phyloP scores from a whole-genome alignment of 495 filamentous ascomycete genomes.

The Penicillium bialowiezense region DNA sequence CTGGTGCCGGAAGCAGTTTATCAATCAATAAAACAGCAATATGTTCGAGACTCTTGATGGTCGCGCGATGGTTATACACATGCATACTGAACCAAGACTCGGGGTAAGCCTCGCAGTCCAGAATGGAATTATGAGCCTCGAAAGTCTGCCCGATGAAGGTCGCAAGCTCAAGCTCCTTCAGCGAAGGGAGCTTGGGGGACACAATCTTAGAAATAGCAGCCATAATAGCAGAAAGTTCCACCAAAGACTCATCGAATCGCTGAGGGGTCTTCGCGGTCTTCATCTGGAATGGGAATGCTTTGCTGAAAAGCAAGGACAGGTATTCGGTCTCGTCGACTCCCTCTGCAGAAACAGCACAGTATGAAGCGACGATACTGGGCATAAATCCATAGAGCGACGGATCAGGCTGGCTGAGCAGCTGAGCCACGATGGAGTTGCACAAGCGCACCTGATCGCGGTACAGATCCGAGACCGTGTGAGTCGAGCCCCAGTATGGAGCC shows the following conservation, averaged over 20 bases:
- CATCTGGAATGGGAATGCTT: slow-evolving; percentile 82
- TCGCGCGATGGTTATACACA: slow-evolving; percentile 91
- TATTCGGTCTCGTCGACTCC: slow-evolving; percentile 62
- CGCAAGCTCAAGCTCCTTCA: slow-evolving; percentile 73
- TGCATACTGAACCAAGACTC: slow-evolving; percentile 86
- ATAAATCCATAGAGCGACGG: slow-evolving; percentile 82
- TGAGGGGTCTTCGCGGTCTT: slow-evolving; percentile 59
- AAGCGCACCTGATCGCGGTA: slow-evolving; percentile 92
- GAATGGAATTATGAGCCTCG: slow-evolving; percentile 82
- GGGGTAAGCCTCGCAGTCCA: slow-evolving; percentile 88
- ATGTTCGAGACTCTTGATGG: slow-evolving; percentile 84
- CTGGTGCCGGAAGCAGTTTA: slow-evolving; percentile 77
- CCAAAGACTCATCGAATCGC: slow-evolving; percentile 81
- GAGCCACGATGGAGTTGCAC: slow-evolving; percentile 85
- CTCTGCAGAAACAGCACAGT: slow-evolving; percentile 66
- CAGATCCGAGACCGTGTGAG: slow-evolving; percentile 68
- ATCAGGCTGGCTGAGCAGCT: slow-evolving; percentile 74
- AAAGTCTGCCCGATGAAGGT: slow-evolving; percentile 66
- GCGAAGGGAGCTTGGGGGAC: slow-evolving; percentile 44
- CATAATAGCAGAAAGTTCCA: slow-evolving; percentile 85
- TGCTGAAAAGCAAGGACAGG: slow-evolving; percentile 85
- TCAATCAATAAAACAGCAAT: slow-evolving; percentile 73
- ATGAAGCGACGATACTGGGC: slow-evolving; percentile 87
- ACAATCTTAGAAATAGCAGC: slow-evolving; percentile 74
- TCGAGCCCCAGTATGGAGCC: slow-evolving; percentile 87